phyloP scores from a whole-genome alignment of 2,329 filamentous ascomycete species.

The Grosmannia huntii region DNA sequence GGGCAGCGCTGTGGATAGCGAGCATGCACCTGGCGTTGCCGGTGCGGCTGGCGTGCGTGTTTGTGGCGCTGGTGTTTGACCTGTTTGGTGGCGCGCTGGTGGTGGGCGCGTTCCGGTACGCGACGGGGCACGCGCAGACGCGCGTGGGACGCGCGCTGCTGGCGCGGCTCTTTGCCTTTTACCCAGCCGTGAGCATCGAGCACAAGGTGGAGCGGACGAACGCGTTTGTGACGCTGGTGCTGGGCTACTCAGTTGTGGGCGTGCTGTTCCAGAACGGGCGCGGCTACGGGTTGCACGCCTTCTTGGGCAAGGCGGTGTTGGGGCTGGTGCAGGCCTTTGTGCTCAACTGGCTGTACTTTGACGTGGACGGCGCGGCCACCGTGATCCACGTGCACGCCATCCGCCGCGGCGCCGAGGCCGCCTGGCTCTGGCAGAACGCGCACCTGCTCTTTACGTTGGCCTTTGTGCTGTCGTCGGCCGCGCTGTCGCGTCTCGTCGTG shows the following conservation, averaged over 20 bases:
- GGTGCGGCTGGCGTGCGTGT: conserved; percentile 40
- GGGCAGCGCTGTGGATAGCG: conserved; percentile 44
- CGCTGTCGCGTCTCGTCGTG: conserved; percentile 45
- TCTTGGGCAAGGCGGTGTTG: conserved; percentile 50
- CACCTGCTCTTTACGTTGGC: conserved; percentile 52
- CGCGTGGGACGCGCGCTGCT: conserved; percentile 15
- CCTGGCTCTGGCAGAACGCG: conserved; percentile 39
- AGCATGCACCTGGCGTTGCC: conserved; percentile 45
- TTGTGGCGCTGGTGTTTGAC: conserved; percentile 42
- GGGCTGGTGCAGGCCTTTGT: conserved; percentile 44
- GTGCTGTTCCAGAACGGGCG: conserved; percentile 43
- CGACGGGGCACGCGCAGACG: conserved; percentile 10
- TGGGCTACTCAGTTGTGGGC: conserved; percentile 51
- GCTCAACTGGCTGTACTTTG: conserved; percentile 53
- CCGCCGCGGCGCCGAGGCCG: conserved; percentile 25
- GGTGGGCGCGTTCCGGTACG: conserved; percentile 25
- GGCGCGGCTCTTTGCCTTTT: conserved; percentile 39
- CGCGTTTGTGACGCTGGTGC: conserved; percentile 51
- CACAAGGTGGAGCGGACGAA: conserved; percentile 52
- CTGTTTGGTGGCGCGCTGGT: conserved; percentile 32
- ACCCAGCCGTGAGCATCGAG: conserved; percentile 51
- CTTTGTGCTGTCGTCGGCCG: conserved; percentile 46
- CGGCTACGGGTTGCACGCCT: conserved; percentile 39
- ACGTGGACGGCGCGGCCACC: conserved; percentile 42
- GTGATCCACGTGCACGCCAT: conserved; percentile 50